Conservation (phyloP, 495 filamentous ascomycete genomes). For the Acidiella bohemica region DNA sequence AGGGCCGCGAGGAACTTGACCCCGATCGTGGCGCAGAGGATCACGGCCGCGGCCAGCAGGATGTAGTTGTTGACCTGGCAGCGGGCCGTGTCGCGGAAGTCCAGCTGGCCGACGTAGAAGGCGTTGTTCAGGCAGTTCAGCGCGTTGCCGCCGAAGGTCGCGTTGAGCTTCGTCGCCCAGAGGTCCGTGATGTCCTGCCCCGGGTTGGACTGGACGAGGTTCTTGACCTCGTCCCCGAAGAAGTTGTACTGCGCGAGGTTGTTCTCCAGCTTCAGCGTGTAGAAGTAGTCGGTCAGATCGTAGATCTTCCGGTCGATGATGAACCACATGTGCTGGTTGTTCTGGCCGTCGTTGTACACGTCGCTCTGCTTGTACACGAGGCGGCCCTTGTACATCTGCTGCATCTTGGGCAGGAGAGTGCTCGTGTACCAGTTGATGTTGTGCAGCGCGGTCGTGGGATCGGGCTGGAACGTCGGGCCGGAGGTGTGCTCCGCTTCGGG, state of each 20-base stretch:
- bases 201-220: constrained; percentile 56
- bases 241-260: constrained; percentile 46
- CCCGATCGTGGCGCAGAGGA: constrained; percentile 65
- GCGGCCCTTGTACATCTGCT: constrained; percentile 74
- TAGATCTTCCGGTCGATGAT: constrained; percentile 63
- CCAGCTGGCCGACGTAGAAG: constrained; percentile 70
- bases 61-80: constrained; percentile 91
- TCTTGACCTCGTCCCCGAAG: constrained; percentile 48
- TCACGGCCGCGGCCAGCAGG: constrained; percentile 68
- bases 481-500: constrained; percentile 49
- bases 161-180: constrained; percentile 36
- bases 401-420: constrained; percentile 63
- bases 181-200: constrained; percentile 60
- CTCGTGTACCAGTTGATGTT: constrained; percentile 61
- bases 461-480: constrained; percentile 41
- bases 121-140: constrained; percentile 68
- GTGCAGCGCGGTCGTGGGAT: constrained; percentile 40
- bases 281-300: constrained; percentile 83
- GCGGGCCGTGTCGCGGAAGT: constrained; percentile 62
- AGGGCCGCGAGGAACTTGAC: constrained; percentile 89
- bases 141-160: constrained; percentile 38
- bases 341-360: constrained; percentile 50
- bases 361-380: constrained; percentile 48
- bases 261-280: constrained; percentile 45
- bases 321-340: constrained; percentile 62